These are phyloP conservation scores for Colletotrichum scovillei DNA, from an alignment of 2,329 filamentous ascomycete genomes.

Conservation along the genomic window DNA sequence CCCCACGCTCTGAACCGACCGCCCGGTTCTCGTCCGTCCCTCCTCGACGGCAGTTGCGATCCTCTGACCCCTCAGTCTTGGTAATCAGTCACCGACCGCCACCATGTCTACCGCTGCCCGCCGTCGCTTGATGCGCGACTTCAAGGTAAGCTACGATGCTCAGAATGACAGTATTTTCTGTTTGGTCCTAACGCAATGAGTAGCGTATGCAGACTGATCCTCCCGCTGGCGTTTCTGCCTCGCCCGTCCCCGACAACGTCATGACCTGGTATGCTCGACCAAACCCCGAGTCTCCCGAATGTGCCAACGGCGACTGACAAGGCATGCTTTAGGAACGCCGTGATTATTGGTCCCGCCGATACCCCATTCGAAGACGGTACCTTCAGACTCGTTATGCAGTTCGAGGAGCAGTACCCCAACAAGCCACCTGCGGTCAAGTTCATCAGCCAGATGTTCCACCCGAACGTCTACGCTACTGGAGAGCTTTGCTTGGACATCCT, in stretches of 20 bases:
- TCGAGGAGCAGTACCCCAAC: constrained; percentile 98
- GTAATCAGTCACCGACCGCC: constrained; percentile 32
- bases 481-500: constrained; percentile 97
- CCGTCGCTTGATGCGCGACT: constrained; percentile 97
- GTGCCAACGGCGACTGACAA: constrained; percentile 4
- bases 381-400: constrained; percentile 98
- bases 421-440: constrained; percentile 98
- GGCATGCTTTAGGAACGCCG: constrained; percentile 80
- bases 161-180: background rate
- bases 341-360: constrained; percentile 96
- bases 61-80: constrained; percentile 17
- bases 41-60: constrained; percentile 2
- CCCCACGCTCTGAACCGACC: background rate
- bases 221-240: constrained; percentile 95
- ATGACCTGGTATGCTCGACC: constrained; percentile 83
- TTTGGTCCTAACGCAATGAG: constrained; percentile 25
- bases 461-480: constrained; percentile 96
- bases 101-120: constrained; percentile 89
- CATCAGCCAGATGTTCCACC: constrained; percentile 99
- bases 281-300: background rate
- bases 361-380: constrained; percentile 99
- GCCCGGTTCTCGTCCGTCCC: background rate
- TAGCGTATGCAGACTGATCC: constrained; percentile 99
- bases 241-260: constrained; percentile 94
- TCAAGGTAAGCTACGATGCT: constrained; percentile 75